These are phyloP conservation scores for Oxytropis ochrocephala DNA, from an alignment of 306 rosid genomes.

Conservation along the genomic window DNA sequence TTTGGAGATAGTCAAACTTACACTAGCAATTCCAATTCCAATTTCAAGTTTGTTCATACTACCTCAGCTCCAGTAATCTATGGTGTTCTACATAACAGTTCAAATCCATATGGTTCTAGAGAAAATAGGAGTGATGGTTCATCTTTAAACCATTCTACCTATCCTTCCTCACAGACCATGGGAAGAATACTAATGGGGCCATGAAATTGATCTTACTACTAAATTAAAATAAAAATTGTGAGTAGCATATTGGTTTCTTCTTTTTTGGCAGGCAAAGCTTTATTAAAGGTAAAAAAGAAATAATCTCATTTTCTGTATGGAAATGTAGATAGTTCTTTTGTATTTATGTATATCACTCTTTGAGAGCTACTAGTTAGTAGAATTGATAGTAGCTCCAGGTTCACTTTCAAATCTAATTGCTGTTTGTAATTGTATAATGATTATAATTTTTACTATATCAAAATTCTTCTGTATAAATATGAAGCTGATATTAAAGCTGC, in stretches of 20 bases:
- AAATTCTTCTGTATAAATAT: constrained; percentile 49
- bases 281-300: constrained; percentile 23
- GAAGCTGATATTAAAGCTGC: constrained; percentile 30
- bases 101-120: constrained; percentile 59
- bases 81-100: constrained; percentile 52
- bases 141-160: constrained; percentile 54
- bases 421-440: constrained; percentile 40
- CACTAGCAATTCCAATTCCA: constrained; percentile 48
- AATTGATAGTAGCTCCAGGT: constrained; percentile 24
- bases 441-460: constrained; percentile 12
- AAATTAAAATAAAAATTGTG: constrained; percentile 30
- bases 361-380: constrained; percentile 35
- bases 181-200: constrained; percentile 89
- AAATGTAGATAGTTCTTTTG: constrained; percentile 30
- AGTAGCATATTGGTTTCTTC: constrained; percentile 18
- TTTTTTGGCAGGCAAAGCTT: constrained; percentile 21
- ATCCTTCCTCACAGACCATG: constrained; percentile 69
- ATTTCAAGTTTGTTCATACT: constrained; percentile 49
- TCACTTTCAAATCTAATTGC: constrained; percentile 36
- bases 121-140: constrained; percentile 52
- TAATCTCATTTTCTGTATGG: constrained; percentile 26
- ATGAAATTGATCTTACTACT: constrained; percentile 29
- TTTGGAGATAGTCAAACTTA: constrained; percentile 39
- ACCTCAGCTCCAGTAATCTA: constrained; percentile 42
- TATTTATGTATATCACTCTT: constrained; percentile 21